Evolutionary conservation across 2,329 filamentous ascomycete species (phyloP).

Genomic region (Penicillium frequentans): DNA sequence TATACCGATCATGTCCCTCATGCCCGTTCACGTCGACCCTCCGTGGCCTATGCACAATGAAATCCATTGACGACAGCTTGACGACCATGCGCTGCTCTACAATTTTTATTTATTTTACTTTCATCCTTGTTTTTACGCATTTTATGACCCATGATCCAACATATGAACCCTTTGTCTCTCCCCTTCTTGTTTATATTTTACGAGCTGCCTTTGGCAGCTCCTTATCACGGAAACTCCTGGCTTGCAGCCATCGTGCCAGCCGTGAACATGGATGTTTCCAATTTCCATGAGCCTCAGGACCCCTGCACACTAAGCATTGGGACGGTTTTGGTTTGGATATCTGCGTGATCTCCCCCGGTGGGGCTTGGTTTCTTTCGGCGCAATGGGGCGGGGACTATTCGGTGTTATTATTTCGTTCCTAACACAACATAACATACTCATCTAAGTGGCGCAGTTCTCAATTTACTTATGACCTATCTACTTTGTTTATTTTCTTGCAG

Average conservation of each 20-base stretch:
- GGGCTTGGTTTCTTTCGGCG: constrained; percentile 13
- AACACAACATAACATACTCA: constrained; percentile 12
- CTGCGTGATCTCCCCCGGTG: constrained; percentile 11
- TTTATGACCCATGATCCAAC: background rate
- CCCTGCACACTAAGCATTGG: constrained; percentile 11
- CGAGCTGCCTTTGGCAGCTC: constrained; percentile 1
- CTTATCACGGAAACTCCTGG: constrained; percentile 3
- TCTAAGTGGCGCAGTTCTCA: constrained; percentile 13
- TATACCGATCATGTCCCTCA: constrained; percentile 16
- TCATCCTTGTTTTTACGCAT: constrained; percentile 1
- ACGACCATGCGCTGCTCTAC: constrained; percentile 8
- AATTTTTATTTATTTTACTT: background rate
- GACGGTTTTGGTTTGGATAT: constrained; percentile 7
- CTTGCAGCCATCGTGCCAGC: constrained; percentile 3
- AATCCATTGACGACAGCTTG: constrained; percentile 21
- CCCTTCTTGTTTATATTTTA: constrained; percentile 19
- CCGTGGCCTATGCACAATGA: background rate
- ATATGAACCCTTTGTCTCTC: background rate
- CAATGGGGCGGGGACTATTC: constrained; percentile 2
- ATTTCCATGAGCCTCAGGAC: background rate
- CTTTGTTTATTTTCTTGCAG: background rate
- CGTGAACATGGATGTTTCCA: constrained; percentile 2
- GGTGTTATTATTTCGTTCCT: constrained; percentile 7
- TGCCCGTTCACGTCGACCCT: background rate
- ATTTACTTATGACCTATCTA: background rate